A percentile compares a stretch with the other conserved stretches of the same genome.
phyloP scores from a whole-genome alignment of 805 yeast species.

The Pichia nanzhaoensis region DNA sequence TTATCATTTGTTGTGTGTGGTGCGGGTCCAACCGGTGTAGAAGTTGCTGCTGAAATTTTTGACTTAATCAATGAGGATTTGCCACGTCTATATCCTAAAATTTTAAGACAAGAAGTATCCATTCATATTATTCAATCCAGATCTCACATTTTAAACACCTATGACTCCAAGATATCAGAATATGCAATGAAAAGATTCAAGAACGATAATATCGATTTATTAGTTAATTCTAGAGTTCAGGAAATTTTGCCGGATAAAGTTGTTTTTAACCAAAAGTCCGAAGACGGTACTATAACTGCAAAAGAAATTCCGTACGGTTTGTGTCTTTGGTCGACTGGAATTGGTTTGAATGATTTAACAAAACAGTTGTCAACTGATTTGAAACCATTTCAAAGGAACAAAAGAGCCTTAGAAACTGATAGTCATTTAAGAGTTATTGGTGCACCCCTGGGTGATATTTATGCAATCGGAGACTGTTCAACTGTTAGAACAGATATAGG shows the following conservation, averaged over 20 bases:
- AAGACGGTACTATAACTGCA: conserved; percentile 33
- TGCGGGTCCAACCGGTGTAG: conserved; percentile 98
- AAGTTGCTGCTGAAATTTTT: conserved; percentile 91
- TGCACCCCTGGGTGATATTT: conserved; percentile 59
- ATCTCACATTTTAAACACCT: conserved; percentile 78
- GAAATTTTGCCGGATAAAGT: conserved; percentile 66
- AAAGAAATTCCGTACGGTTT: conserved; percentile 59
- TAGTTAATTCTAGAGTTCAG: conserved; percentile 81
- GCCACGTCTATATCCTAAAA: conserved; percentile 79
- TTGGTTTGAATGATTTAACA: conserved; percentile 58
- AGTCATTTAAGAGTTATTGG: conserved; percentile 66
- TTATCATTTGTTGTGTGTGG: conserved; percentile 90
- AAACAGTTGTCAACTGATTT: conserved; percentile 46
- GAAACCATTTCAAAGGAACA: conserved; percentile 45
- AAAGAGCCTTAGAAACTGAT: conserved; percentile 71
- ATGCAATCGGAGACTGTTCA: conserved; percentile 60
- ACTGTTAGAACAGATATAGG: conserved; percentile 57
- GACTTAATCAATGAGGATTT: conserved; percentile 91
- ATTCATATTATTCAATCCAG: conserved; percentile 86
- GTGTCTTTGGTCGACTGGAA: conserved; percentile 74
- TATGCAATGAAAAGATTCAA: conserved; percentile 77
- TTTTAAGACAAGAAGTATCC: conserved; percentile 65
- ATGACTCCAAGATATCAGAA: conserved; percentile 57
- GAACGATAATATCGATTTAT: conserved; percentile 60
- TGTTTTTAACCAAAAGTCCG: conserved; percentile 45